phyloP scores from a whole-genome alignment of 345 rosid species.

The Pistacia integerrima region DNA sequence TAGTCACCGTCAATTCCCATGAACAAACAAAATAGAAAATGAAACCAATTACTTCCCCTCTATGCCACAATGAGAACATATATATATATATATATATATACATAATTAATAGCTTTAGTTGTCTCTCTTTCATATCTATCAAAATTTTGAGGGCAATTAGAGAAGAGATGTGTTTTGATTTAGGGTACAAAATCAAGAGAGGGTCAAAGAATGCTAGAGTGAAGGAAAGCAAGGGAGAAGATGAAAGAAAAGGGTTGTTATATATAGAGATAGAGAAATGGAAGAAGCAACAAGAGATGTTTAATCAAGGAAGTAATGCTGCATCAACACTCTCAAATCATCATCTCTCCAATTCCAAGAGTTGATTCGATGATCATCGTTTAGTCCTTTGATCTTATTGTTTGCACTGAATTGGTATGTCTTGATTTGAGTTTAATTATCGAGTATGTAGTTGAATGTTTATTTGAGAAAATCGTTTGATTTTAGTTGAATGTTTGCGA shows the following conservation, averaged over 20 bases:
- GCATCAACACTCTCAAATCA: constrained; percentile 4
- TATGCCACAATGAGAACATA: too few relatives aligned
- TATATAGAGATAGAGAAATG: constrained; percentile 45
- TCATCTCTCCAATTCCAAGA: constrained; percentile 1
- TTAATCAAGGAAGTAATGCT: constrained; percentile 20
- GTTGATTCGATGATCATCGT: background rate
- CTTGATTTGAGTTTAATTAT: background rate
- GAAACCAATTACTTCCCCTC: too few relatives aligned
- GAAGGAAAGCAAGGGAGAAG: constrained; percentile 23
- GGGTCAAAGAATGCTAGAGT: constrained; percentile 27
- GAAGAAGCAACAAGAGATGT: constrained; percentile 38
- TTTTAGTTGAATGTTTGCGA: too few relatives aligned
- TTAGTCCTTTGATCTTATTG: background rate
- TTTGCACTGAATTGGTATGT: background rate
- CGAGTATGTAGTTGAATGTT: background rate
- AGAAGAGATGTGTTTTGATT: constrained; percentile 47
- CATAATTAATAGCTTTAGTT: background rate
- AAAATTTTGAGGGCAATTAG: background rate
- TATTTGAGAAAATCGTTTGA: too few relatives aligned
- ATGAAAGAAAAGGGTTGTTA: constrained; percentile 41
- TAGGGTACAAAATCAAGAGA: constrained; percentile 37
- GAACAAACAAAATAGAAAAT: background rate
- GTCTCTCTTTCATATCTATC: constrained; percentile 3
- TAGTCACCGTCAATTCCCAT: constrained; percentile 25
- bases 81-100: too few relatives aligned